A percentile compares a stretch with the other conserved stretches of the same genome.
phyloP scores from a whole-genome alignment of 163 green algal genomes.

The Botryococcus braunii region DNA sequence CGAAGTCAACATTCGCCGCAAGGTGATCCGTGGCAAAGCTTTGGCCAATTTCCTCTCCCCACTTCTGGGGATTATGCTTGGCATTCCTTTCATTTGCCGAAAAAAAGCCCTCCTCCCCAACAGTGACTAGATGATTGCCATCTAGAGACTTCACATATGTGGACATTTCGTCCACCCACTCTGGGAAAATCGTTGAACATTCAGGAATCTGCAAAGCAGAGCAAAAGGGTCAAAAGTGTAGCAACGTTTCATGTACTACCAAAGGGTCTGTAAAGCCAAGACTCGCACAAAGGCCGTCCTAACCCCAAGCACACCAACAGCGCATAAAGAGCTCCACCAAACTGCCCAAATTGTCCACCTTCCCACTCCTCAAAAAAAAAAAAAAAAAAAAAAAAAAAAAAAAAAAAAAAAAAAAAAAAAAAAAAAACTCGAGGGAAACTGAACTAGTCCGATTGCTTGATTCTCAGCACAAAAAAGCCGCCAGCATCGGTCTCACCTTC shows the following conservation, averaged over 20 bases:
- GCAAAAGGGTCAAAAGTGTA: no score
- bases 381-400: no score
- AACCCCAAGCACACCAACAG: neutral
- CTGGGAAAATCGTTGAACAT: constrained; percentile 11
- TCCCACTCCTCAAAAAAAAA: no score
- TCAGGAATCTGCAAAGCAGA: constrained; percentile 20
- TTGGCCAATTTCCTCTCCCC: constrained; percentile 35
- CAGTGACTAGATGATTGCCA: constrained; percentile 60
- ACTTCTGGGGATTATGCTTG: constrained; percentile 26
- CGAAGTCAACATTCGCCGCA: constrained; percentile 19
- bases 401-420: no score
- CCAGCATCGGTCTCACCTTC: constrained; percentile 16
- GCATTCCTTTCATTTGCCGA: neutral
- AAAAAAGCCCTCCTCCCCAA: constrained; percentile 68
- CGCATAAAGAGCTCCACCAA: neutral
- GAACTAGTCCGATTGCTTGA: no score
- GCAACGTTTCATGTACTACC: no score
- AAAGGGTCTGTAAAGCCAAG: no score
- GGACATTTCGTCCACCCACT: constrained; percentile 51
- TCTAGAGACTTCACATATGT: constrained; percentile 49
- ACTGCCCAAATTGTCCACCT: no score
- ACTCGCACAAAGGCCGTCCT: no score
- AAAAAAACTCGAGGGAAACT: no score
- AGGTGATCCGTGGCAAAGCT: constrained; percentile 37
- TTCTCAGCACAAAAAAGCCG: no score